These are phyloP conservation scores for Panicum virgatum DNA, from an alignment of 202 grass and related monocot species.

Conservation along the genomic window DNA sequence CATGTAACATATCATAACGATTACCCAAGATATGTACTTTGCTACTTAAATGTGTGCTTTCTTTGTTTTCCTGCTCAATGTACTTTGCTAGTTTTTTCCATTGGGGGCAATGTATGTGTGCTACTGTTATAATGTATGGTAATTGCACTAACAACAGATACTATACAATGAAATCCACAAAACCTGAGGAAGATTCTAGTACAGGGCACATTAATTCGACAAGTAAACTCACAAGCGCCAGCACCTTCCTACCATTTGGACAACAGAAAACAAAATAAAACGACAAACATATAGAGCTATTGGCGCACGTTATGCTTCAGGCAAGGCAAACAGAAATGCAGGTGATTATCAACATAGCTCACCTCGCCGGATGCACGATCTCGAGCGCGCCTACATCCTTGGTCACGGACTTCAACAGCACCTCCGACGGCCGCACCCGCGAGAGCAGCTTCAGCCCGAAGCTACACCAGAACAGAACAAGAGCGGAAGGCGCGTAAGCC, in stretches of 20 bases:
- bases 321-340: too few species aligned
- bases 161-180: neutral
- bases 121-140: neutral
- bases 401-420: constrained; percentile 80
- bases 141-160: neutral
- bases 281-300: too few species aligned
- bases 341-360: constrained; percentile 11
- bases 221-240: neutral
- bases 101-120: neutral
- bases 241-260: constrained; percentile 2
- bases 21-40: neutral
- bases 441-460: constrained; percentile 85
- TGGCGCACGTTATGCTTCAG: too few species aligned
- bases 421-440: constrained; percentile 80
- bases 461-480: constrained; percentile 47
- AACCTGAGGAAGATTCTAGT: neutral
- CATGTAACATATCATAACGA: neutral
- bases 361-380: constrained; percentile 81
- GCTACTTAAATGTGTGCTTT: neutral
- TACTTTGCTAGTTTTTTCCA: neutral
- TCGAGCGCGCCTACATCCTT: constrained; percentile 78
- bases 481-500: neutral
- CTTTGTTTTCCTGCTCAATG: neutral
- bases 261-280: neutral
- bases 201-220: neutral